Evolutionary conservation across 345 rosid species (phyloP), one percentile per base, ranked within the genome.

Genomic region (Lepidium aucheri): DNA sequence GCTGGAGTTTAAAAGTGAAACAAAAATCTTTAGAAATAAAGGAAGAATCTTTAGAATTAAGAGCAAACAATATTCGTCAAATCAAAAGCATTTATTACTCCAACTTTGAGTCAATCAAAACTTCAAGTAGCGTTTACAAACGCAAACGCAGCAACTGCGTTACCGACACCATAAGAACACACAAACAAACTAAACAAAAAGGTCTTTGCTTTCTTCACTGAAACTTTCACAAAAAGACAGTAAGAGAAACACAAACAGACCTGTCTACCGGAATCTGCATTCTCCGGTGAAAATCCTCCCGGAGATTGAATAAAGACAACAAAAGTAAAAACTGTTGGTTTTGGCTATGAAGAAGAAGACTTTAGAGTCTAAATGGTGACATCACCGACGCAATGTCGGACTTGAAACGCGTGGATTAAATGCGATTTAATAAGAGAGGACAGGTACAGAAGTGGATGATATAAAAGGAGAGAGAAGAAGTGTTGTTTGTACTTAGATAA

Each of bases 361-460:
- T 50, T 15, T 4, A 14, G 35, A 20, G 46, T 44, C 33, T 14
- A 16, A 38, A 45, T 58, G 73, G 41, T 59, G 73, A 72, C 62
- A 38, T 38, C 77, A 73, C 61, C 63, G 64, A 44, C 57, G 45
- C 60, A 28, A 75, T 13, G 76, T 74, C 77, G 86, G 83, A 82
- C 65, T 66, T 68, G 75, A 82, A 79, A 74, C 54, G 79, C 62
- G 69, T 71, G 26, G 58, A 58, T 77, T 68, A 79, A 81, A 77
- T 81, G 53, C 45, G 68, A 67, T 79, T 76, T 77, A 73, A 70
- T 58, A 32, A 32, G 54, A 64, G 40, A 71, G 41, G 76, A 74
- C 62, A 76, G 75, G 83, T 79, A 76, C 85, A 58, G 60, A 67
- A 67, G 68, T 60, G 64, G 73, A 28, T 38, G 47, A 78, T 35